Evolutionary conservation across 1,284 basidiomycete species (phyloP), one percentile per base, ranked within the genome.

Genomic region (Inonotus hispidus): DNA sequence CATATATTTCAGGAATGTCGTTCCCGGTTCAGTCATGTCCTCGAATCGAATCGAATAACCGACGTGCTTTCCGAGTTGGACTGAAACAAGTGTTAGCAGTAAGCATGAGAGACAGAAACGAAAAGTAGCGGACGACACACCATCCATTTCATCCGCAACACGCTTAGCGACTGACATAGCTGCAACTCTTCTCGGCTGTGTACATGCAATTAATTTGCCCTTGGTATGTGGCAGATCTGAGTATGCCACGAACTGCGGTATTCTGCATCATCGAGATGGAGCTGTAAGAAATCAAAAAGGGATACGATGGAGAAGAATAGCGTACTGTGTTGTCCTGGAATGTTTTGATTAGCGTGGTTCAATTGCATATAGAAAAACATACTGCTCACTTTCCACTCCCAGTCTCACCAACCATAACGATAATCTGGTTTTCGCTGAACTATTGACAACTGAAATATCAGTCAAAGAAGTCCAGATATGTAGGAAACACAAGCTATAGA

Each of bases 31-130:
- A 10, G 95, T 98, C 88, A 95, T 93, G 72, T 99, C 96, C 74
- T 99, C 96, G 75, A 99, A 99, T 72, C 97, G 93, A 70, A 98
- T 98, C 2, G 93, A 94, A 75, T 99, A 99, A 65, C 97, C 97
- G 66, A 99, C 96, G 68, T 98, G 87, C 72, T 92, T 89, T 58
- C 93, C 94, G 10, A 98, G 87, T 74, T 88, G 82, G 13, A 98
- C 93, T 93, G 66, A 2, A 39, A 54, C 23, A 39, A 19, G 52
- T 25, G 5, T 43, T 16, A 43, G 41, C 8, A 43, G 19, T 43
- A 7, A 5, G 2, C 16, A n/a, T 16, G 11, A 43, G 16, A n/a
- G n/a, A n/a, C 32, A 32, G 32, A 32, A 8, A 32, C 32, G 32
- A 32, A 21, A 23, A 54, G n/a, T 53, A 52, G n/a, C 21, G 59